Evolutionary conservation across 768 basidiomycete genomes (phyloP), one percentile per base, ranked within the genome.

Genomic region (Lactarius psammicola): DNA sequence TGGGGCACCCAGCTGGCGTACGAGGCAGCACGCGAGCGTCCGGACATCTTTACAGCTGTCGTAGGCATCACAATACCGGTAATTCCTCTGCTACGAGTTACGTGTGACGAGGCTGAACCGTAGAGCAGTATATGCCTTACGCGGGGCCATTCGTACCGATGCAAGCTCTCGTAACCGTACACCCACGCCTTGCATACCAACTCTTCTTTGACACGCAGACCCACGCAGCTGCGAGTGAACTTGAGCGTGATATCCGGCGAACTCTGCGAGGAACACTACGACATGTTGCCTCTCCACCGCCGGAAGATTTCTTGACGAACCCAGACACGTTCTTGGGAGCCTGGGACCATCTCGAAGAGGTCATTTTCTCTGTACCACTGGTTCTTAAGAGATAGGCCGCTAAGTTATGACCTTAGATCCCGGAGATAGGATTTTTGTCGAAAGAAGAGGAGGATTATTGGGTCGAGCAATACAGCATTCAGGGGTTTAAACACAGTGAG

Each of bases 1-100:
- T 92, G 90, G 90, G 90, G 90, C 44, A 78, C 87, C 1, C 79
- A 82, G 60, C 65, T 84, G 3, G 90, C 89, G 67, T 87, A 85
- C 69, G 87, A 90, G 73, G 84, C 87, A 13, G 87, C 85, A 1
- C 82, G 89, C 18, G 79, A 81, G 76, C 78, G 87, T 20, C 90
- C 89, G 0, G 89, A 90, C 68, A 73, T 86, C 3, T 83, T 90
- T 71, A 76, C 74, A 0, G 87, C 78, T 3, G 82, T 90, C 18
- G 74, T 87, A 17, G 88, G 86, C 10, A 76, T 78, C 30, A 82
- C 81, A 3, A 77, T 89, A 59, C 89, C 90, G 1, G 88, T 90
- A 71, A 66, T 82, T 70, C 42, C 49, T 31, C 11, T 67, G 61
- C 36, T 61, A 63, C n/a, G 34, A 23, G 28, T 4, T n/a, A 1